These are phyloP conservation scores for Aureobasidium pullulans DNA, from an alignment of 2,329 filamentous ascomycete species.

Conservation along the genomic window DNA sequence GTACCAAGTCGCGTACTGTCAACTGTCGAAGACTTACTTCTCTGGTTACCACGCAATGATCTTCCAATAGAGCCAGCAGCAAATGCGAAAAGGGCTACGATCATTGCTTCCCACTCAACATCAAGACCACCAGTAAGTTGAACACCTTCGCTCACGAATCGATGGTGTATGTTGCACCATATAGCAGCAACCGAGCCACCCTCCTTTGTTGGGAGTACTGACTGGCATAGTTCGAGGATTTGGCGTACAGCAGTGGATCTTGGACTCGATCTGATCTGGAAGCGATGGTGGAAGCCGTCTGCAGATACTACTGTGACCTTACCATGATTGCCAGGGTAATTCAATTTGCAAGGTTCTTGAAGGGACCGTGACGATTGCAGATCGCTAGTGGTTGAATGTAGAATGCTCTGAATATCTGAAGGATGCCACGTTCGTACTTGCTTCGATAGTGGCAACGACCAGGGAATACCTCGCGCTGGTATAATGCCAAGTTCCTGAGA, in stretches of 20 bases:
- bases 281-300: conserved; percentile 23
- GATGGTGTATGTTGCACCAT: conserved; percentile 22
- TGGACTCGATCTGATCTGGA: conserved; percentile 23
- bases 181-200: conserved; percentile 19
- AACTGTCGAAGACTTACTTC: not conserved
- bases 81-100: conserved; percentile 14
- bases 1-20: not conserved
- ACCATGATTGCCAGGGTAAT: conserved; percentile 11
- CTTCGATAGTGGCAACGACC: not conserved
- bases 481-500: not conserved
- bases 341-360: not conserved
- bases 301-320: conserved; percentile 21
- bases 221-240: conserved; percentile 23
- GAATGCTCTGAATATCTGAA: not conserved
- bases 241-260: conserved; percentile 17
- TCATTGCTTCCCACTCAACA: conserved; percentile 15
- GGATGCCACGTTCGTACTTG: not conserved
- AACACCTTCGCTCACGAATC: not conserved
- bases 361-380: not conserved
- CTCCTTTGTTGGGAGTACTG: conserved; percentile 21
- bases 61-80: conserved; percentile 15
- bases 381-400: not conserved
- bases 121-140: not conserved
- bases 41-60: not conserved
- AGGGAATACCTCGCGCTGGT: conserved; percentile 10